Evolutionary conservation across 2,329 filamentous ascomycete species (phyloP).

Genomic region (Coniosporium tulheliwenetii): DNA sequence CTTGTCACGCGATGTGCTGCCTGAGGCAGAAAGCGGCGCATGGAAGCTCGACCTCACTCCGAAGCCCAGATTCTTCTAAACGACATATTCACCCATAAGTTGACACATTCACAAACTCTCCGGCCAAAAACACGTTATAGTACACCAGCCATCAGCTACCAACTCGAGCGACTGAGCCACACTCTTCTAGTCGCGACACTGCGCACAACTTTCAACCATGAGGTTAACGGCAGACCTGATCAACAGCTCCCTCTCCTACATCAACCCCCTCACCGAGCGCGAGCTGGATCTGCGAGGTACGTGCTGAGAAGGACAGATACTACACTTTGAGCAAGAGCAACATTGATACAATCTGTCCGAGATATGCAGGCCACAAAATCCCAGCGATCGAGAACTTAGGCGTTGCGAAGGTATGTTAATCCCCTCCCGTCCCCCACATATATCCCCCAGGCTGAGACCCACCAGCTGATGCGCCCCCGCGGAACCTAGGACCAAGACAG

Average conservation of each 20-base stretch:
- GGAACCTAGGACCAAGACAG: conserved; percentile 67
- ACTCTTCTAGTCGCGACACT: neutral
- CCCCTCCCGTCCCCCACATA: neutral
- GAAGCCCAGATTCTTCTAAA: no score
- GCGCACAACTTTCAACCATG: conserved; percentile 39
- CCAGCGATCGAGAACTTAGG: conserved; percentile 95
- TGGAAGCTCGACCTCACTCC: no score
- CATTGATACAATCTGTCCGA: conserved; percentile 60
- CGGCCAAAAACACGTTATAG: no score
- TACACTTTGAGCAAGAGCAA: conserved; percentile 65
- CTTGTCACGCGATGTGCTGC: no score
- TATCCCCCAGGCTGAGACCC: neutral
- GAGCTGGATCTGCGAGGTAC: conserved; percentile 99
- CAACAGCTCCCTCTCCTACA: conserved; percentile 86
- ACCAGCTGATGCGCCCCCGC: neutral
- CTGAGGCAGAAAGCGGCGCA: no score
- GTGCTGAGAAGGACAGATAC: conserved; percentile 90
- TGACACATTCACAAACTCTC: no score
- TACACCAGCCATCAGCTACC: no score
- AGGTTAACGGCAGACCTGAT: conserved; percentile 93
- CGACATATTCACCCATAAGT: neutral
- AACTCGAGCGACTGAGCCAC: no score
- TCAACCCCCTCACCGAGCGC: conserved; percentile 96
- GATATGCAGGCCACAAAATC: conserved; percentile 83
- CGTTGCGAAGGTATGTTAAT: conserved; percentile 50